Conservation (phyloP, 352 stramenopile genomes). For the Thalassiosira hispida region DNA sequence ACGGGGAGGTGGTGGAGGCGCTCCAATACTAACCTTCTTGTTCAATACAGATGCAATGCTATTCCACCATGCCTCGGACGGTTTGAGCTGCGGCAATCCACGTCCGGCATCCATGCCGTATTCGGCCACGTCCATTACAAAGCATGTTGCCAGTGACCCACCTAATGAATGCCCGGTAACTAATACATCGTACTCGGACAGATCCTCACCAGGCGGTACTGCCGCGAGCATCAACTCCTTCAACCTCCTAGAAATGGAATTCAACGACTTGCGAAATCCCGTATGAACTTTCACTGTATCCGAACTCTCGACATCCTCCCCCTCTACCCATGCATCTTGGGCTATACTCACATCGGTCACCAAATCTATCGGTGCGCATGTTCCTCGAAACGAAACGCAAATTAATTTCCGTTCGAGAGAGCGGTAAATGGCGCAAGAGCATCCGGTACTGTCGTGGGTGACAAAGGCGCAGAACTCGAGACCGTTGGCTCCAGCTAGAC, state of each 20-base stretch:
- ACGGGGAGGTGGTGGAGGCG: constrained; percentile 52
- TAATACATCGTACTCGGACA: constrained; percentile 76
- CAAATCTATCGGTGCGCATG: constrained; percentile 79
- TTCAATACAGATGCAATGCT: constrained; percentile 65
- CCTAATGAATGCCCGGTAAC: constrained; percentile 81
- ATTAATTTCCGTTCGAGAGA: constrained; percentile 71
- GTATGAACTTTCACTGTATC: constrained; percentile 73
- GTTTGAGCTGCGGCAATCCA: constrained; percentile 62
- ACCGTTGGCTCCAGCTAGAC: constrained; percentile 41
- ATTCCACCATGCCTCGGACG: constrained; percentile 78
- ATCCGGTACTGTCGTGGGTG: constrained; percentile 74
- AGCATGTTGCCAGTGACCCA: constrained; percentile 79
- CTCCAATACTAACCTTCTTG: constrained; percentile 18
- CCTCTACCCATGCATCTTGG: constrained; percentile 77
- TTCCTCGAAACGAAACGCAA: constrained; percentile 80
- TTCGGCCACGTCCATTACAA: constrained; percentile 76
- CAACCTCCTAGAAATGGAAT: constrained; percentile 75
- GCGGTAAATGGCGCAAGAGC: constrained; percentile 71
- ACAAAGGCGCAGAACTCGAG: constrained; percentile 81
- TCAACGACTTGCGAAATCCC: constrained; percentile 74
- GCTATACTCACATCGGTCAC: constrained; percentile 78
- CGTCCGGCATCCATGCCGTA: constrained; percentile 76
- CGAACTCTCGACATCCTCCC: constrained; percentile 62
- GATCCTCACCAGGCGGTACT: constrained; percentile 53
- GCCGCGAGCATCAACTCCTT: constrained; percentile 79